These are phyloP conservation scores for Parachlorella kessleri DNA, from an alignment of 139 green algal genomes.

Conservation along the genomic window DNA sequence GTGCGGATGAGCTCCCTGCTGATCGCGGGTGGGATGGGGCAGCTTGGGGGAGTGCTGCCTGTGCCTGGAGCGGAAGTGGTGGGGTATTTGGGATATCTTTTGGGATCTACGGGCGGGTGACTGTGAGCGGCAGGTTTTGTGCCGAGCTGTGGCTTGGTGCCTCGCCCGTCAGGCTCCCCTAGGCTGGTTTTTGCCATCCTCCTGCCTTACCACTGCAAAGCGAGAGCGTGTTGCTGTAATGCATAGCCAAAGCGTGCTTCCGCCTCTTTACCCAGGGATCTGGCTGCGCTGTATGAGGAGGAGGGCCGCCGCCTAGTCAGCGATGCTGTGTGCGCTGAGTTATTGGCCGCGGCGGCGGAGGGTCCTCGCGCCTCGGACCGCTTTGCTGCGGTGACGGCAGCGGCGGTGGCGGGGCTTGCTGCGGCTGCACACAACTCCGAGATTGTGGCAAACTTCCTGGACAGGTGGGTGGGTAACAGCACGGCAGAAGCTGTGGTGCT, in stretches of 20 bases:
- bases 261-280: slow-evolving; percentile 32
- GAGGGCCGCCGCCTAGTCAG: slow-evolving; percentile 54
- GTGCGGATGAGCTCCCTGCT: too few relatives aligned
- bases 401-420: slow-evolving; percentile 67
- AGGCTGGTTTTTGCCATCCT: too few relatives aligned
- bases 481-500: too few relatives aligned
- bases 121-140: neutral
- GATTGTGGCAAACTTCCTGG: slow-evolving; percentile 63
- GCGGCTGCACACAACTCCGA: slow-evolving; percentile 42
- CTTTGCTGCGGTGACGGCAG: slow-evolving; percentile 74
- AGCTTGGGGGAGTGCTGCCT: too few relatives aligned
- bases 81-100: neutral
- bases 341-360: slow-evolving; percentile 62
- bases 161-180: too few relatives aligned
- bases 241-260: neutral
- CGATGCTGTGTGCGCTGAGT: slow-evolving; percentile 44
- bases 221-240: too few relatives aligned
- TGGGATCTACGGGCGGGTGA: neutral
- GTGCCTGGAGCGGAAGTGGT: neutral
- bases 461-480: slow-evolving; percentile 25
- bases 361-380: slow-evolving; percentile 73
- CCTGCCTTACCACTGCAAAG: too few relatives aligned
- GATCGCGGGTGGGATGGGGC: too few relatives aligned
- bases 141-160: neutral
- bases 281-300: slow-evolving; percentile 57